phyloP scores from a whole-genome alignment of 805 yeast species.

The Cyberlindnera subsufficiens region DNA sequence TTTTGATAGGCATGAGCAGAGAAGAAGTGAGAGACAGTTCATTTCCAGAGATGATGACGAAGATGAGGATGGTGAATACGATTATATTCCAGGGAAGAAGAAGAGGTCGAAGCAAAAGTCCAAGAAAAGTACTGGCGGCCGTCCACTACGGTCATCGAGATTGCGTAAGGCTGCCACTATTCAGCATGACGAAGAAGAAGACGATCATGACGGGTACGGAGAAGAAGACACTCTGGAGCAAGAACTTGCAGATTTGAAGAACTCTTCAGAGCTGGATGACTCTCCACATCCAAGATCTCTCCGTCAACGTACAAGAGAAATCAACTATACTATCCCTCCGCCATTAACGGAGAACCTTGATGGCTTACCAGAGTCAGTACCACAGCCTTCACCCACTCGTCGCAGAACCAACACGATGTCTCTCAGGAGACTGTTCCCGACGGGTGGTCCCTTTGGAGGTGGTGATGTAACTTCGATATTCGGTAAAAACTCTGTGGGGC shows the following conservation, averaged over 20 bases:
- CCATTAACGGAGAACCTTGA: conserved; percentile 45
- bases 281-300: conserved; percentile 43
- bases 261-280: conserved; percentile 21
- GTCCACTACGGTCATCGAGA: background rate
- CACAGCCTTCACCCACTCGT: conserved; percentile 24
- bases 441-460: conserved; percentile 98
- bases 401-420: conserved; percentile 36
- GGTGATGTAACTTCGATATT: conserved; percentile 84
- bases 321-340: conserved; percentile 81
- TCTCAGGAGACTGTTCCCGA: conserved; percentile 75
- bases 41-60: conserved; percentile 25
- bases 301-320: conserved; percentile 64
- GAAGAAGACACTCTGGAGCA: conserved; percentile 41
- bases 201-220: conserved; percentile 20
- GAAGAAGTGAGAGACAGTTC: conserved; percentile 18
- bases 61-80: conserved; percentile 17
- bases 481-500: conserved; percentile 53
- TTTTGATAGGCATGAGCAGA: conserved; percentile 6
- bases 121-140: background rate
- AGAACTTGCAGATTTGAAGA: conserved; percentile 39
- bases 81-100: conserved; percentile 5
- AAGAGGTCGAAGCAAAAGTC: conserved; percentile 3
- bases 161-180: background rate
- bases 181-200: conserved; percentile 18
- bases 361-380: conserved; percentile 10